Evolutionary conservation across 2,329 filamentous ascomycete species (phyloP), one percentile per base, ranked within the genome.

Genomic region (Dactylellina leptospora): DNA sequence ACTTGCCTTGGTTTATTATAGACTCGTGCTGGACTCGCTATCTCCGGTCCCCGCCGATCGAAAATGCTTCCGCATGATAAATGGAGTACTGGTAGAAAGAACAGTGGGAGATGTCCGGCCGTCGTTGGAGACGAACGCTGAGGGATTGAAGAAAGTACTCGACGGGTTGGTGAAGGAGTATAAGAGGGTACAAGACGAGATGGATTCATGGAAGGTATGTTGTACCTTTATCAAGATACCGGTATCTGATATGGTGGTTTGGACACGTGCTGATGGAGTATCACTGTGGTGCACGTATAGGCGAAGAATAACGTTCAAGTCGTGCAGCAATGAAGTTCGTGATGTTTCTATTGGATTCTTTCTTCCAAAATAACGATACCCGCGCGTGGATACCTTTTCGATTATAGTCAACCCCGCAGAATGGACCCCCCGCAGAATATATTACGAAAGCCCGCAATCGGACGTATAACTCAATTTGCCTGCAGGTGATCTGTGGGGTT

Each of bases 21-120:
- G 95, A 81, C 90, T 97, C 75, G 95, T 99, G 30, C 86, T 97
- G 55, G 93, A 97, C 79, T 97, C 93, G 2, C 83, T 99, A 74
- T 86, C 89, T 70, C 93, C 93, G 47, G 85, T 97, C 22, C 85
- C 91, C 0, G 85, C 84, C 74, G 90, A 96, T 75, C 90, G 95
- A 78, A 99, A 97, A 83, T 97, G 93, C 82, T 99, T 97, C 82
- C 93, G 95, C 77, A 92, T 99, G 86, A 96, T 99, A 80, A 97
- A 99, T 80, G 95, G 95, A 47, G 93, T 97, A 22, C 83, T 99
- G 68, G 91, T 96, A 59, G 95, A 99, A 83, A 86, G 93, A 76
- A 97, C 93, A 13, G 91, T 99, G 76, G 85, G 92, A 80, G 95
- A 97, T 80, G 91, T 99, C 10, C 84, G 96, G 61, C 95, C 95